Percentiles rank a stretch among this genome's conserved stretches.
Conservation (phyloP, 164 flowering plant species). For the Berberis vulgaris region DNA sequence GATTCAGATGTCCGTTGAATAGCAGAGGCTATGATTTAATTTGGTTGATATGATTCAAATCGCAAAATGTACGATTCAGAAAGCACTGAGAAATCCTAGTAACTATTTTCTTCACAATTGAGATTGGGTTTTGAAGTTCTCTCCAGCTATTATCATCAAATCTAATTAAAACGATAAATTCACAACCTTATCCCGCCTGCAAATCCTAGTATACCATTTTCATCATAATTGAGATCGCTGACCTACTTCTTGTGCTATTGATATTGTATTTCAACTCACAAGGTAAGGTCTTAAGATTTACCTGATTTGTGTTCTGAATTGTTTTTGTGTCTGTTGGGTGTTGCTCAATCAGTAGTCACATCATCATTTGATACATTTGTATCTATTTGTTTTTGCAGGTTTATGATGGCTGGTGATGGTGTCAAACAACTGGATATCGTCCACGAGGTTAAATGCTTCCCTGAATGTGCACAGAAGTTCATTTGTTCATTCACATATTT, state of each 20-base stretch:
- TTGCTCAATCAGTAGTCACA: background rate
- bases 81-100: too few species aligned
- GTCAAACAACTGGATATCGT: constrained; percentile 57
- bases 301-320: too few species aligned
- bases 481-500: too few species aligned
- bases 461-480: background rate
- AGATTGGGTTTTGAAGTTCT: background rate
- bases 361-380: background rate
- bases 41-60: too few species aligned
- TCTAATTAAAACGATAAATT: background rate
- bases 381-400: constrained; percentile 34
- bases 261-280: background rate
- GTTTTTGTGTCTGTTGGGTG: too few species aligned
- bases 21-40: too few species aligned
- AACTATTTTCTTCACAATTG: too few species aligned
- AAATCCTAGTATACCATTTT: background rate
- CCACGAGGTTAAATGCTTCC: constrained; percentile 43
- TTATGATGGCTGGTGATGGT: constrained; percentile 88
- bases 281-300: too few species aligned
- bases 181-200: background rate
- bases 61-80: too few species aligned
- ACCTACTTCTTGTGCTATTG: background rate
- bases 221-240: background rate
- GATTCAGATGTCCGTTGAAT: too few species aligned
- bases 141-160: background rate